Conservation (phyloP, 129 eudicot species). For the Helianthus annuus region DNA sequence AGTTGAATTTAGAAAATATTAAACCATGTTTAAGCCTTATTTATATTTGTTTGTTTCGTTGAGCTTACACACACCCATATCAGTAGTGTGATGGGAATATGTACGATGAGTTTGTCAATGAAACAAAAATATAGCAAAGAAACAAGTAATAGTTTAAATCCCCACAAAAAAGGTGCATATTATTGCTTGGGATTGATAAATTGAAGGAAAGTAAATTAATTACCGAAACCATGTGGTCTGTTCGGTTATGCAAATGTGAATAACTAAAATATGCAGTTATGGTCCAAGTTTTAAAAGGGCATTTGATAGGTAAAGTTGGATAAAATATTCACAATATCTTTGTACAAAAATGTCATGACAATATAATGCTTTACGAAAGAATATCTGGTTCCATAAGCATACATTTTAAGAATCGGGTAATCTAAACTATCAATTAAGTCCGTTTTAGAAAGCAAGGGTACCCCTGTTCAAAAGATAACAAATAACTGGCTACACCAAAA, state of each 20-base stretch:
- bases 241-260: background rate
- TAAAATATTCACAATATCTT: background rate
- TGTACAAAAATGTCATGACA: conserved; percentile 19
- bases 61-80: too few species aligned
- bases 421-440: conserved; percentile 2
- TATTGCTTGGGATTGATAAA: too few species aligned
- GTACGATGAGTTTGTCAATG: too few species aligned
- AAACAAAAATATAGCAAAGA: too few species aligned
- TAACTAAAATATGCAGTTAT: too few species aligned
- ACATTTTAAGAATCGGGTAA: conserved; percentile 12
- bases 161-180: too few species aligned
- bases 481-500: conserved; percentile 34
- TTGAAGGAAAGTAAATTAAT: too few species aligned
- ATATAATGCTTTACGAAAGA: conserved; percentile 11
- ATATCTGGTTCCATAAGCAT: background rate
- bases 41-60: too few species aligned
- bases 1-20: too few species aligned
- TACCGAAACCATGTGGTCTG: background rate
- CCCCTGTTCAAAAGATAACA: background rate
- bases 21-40: too few species aligned
- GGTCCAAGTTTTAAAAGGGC: background rate
- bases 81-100: too few species aligned
- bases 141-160: too few species aligned
- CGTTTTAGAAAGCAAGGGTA: background rate
- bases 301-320: background rate